Conservation (phyloP, 345 rosid species). For the Fremontodendron californicum region DNA sequence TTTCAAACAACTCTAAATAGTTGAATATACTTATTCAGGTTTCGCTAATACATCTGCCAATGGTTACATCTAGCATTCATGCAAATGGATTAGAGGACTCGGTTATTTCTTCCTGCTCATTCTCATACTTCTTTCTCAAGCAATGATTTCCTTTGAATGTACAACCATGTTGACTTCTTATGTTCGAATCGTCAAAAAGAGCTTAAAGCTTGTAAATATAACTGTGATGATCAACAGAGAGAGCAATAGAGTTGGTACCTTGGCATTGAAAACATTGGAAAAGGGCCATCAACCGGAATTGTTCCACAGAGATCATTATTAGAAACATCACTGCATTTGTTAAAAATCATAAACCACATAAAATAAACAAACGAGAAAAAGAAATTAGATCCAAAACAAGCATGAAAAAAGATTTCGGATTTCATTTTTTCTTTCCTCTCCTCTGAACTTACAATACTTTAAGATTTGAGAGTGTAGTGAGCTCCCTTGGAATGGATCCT, state of each 20-base stretch:
- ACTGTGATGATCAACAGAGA: neutral
- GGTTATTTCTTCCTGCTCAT: neutral
- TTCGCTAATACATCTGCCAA: neutral
- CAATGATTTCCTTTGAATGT: neutral
- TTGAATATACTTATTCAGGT: neutral
- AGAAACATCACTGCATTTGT: conserved; percentile 56
- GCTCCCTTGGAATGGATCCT: conserved; percentile 61
- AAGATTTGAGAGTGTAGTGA: conserved; percentile 44
- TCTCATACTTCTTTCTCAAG: neutral
- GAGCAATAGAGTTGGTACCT: conserved; percentile 32
- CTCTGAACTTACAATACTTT: conserved; percentile 51
- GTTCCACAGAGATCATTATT: conserved; percentile 68
- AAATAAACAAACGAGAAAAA: neutral
- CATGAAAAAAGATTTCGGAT: neutral
- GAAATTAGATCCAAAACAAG: neutral
- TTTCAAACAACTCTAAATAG: neutral
- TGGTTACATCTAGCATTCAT: neutral
- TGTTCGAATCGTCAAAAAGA: neutral
- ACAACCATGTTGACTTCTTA: neutral
- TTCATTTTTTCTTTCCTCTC: neutral
- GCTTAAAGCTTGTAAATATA: neutral
- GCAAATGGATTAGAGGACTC: neutral
- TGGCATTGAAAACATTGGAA: conserved; percentile 46
- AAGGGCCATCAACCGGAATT: conserved; percentile 71
- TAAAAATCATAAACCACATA: neutral